phyloP scores from a whole-genome alignment of 805 yeast species.

The Teunomyces pallodes region DNA sequence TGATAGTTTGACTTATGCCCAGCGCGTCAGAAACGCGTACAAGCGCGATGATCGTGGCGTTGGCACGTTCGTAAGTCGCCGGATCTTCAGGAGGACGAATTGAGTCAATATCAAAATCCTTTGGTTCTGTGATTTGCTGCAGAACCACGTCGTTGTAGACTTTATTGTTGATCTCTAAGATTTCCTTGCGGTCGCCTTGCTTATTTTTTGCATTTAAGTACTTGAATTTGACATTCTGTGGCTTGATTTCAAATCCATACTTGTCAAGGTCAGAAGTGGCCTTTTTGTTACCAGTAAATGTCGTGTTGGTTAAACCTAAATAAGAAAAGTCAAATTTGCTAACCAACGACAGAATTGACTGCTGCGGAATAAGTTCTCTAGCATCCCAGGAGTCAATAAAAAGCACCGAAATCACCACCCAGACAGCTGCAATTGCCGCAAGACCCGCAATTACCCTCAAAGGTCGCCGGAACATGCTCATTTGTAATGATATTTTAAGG shows the following conservation, averaged over 20 bases:
- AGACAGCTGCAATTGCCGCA: no score
- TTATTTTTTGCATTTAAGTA: constrained; percentile 28
- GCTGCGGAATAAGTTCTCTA: neutral
- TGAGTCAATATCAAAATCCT: constrained; percentile 30
- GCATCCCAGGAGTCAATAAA: neutral
- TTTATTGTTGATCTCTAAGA: constrained; percentile 37
- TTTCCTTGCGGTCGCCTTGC: constrained; percentile 27
- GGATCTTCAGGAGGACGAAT: constrained; percentile 28
- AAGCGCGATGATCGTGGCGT: constrained; percentile 71
- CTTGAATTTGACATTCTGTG: constrained; percentile 31
- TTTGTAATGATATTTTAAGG: no score
- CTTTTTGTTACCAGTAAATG: neutral
- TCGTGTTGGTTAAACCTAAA: neutral
- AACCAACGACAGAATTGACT: constrained; percentile 8
- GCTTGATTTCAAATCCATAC: constrained; percentile 14
- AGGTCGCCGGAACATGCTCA: no score
- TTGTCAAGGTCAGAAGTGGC: neutral
- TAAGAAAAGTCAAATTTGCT: constrained; percentile 12
- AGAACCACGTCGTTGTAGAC: constrained; percentile 36
- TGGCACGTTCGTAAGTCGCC: constrained; percentile 45
- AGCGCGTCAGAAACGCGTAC: constrained; percentile 66
- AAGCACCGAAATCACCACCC: no score
- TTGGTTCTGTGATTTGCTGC: constrained; percentile 47
- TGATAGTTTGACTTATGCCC: constrained; percentile 51
- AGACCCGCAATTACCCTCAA: no score